Evolutionary conservation across 139 green algal genomes (phyloP).

Genomic region (Pleodorina starrii): DNA sequence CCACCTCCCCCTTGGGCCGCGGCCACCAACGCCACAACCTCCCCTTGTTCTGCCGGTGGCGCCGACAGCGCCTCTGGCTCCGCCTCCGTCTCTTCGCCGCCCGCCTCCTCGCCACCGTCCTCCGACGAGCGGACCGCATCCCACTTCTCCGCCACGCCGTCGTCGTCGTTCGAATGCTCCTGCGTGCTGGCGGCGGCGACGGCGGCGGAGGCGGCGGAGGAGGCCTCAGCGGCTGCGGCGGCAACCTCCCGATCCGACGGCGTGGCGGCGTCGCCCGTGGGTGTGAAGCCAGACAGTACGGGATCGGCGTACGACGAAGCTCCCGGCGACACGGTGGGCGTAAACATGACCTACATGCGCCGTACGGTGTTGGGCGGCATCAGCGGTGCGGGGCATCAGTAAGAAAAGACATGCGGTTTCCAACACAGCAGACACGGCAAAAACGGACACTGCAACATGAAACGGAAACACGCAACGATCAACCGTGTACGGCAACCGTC

Average conservation of each 20-base stretch:
- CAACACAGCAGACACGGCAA: too few species aligned
- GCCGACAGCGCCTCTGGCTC: too few species aligned
- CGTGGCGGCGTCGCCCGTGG: background rate
- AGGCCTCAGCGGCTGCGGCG: background rate
- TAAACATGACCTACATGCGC: conserved; percentile 50
- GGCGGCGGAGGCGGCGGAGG: background rate
- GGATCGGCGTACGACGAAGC: conserved; percentile 11
- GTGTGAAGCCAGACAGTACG: background rate
- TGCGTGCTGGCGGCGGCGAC: background rate
- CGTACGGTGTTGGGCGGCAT: too few species aligned
- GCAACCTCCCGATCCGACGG: background rate
- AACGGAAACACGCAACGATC: too few species aligned
- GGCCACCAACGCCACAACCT: too few species aligned
- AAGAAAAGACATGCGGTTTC: too few species aligned
- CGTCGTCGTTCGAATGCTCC: background rate
- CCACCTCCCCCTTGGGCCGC: too few species aligned
- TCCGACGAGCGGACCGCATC: background rate
- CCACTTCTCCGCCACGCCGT: background rate
- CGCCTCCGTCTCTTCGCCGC: too few species aligned
- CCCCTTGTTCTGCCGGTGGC: too few species aligned
- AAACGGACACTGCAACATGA: background rate
- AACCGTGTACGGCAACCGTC: background rate
- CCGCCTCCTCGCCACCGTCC: background rate
- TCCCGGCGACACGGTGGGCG: conserved; percentile 9
- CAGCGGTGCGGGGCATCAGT: too few species aligned